A percentile compares a stretch with the other conserved stretches of the same genome.
These are phyloP conservation scores for Pythium insidiosum DNA, from an alignment of 352 stramenopile genomes.

Conservation along the genomic window DNA sequence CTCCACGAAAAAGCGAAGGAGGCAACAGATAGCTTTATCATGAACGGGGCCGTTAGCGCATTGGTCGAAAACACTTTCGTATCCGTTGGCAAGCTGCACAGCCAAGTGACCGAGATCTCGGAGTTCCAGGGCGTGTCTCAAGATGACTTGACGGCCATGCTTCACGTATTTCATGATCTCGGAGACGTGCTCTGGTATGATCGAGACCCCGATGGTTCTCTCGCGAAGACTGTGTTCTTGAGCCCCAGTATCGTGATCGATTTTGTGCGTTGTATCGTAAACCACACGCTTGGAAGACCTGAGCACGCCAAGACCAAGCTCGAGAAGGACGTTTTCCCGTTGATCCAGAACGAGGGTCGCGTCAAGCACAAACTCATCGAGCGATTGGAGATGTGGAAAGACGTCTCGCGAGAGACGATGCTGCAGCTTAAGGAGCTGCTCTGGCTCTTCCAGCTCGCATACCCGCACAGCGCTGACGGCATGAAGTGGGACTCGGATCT, in stretches of 20 bases:
- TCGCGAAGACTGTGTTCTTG: slow-evolving; percentile 1
- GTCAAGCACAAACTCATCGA: too few relatives aligned
- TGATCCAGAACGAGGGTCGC: too few relatives aligned
- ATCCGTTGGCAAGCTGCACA: neutral
- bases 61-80: neutral
- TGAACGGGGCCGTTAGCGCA: neutral
- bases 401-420: too few relatives aligned
- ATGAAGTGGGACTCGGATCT: too few relatives aligned
- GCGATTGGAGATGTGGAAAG: too few relatives aligned
- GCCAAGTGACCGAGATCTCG: neutral
- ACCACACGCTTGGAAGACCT: slow-evolving; percentile 5
- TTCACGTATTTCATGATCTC: slow-evolving; percentile 8
- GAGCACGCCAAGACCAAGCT: too few relatives aligned
- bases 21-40: neutral
- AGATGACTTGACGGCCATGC: neutral
- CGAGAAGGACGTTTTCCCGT: too few relatives aligned
- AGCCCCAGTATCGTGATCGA: slow-evolving; percentile 5
- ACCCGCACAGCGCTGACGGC: too few relatives aligned
- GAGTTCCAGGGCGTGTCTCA: neutral
- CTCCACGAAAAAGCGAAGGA: neutral
- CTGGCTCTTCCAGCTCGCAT: too few relatives aligned
- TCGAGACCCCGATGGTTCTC: neutral
- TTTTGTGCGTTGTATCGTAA: slow-evolving; percentile 8
- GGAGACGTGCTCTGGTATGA: slow-evolving; percentile 14
- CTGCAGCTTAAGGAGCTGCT: too few relatives aligned